phyloP scores from a whole-genome alignment of 305 asterid genomes.

The Stenogyne calaminthoides region DNA sequence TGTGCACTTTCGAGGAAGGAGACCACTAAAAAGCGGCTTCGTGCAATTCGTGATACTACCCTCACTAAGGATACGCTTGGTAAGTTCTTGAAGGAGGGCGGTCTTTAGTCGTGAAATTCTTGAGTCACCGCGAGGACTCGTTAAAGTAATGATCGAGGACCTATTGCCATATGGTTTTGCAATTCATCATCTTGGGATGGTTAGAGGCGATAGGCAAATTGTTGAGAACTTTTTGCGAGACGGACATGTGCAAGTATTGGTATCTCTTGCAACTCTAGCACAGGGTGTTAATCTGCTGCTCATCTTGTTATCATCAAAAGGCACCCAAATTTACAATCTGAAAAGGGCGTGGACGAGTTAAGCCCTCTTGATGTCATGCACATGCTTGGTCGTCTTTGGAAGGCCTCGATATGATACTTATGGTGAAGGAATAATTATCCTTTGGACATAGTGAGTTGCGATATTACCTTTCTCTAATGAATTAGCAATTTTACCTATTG shows the following conservation, averaged over 20 bases:
- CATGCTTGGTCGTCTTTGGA: constrained; percentile 99
- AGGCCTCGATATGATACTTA: constrained; percentile 92
- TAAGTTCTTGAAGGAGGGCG: constrained; percentile 82
- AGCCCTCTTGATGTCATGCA: constrained; percentile 99
- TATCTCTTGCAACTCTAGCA: constrained; percentile 94
- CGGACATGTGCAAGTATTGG: constrained; percentile 85
- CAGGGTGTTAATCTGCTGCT: constrained; percentile 99
- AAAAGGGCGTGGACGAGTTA: constrained; percentile 95
- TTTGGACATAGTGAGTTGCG: constrained; percentile 87
- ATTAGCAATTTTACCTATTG: constrained; percentile 97
- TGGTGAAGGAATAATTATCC: constrained; percentile 93
- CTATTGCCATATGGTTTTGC: constrained; percentile 92
- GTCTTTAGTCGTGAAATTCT: constrained; percentile 93
- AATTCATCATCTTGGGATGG: constrained; percentile 96
- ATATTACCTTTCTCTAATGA: constrained; percentile 87
- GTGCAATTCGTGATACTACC: constrained; percentile 85
- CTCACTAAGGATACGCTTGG: constrained; percentile 83
- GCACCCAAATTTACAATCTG: constrained; percentile 92
- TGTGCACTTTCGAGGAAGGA: constrained; percentile 97
- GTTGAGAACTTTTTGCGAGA: constrained; percentile 92
- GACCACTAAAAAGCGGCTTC: constrained; percentile 88
- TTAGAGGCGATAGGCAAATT: constrained; percentile 83
- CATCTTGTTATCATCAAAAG: constrained; percentile 93
- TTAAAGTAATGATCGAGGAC: constrained; percentile 86
- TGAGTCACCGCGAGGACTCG: constrained; percentile 74